phyloP scores from a whole-genome alignment of 2,329 filamentous ascomycete species.

The Lachnellula suecica region DNA sequence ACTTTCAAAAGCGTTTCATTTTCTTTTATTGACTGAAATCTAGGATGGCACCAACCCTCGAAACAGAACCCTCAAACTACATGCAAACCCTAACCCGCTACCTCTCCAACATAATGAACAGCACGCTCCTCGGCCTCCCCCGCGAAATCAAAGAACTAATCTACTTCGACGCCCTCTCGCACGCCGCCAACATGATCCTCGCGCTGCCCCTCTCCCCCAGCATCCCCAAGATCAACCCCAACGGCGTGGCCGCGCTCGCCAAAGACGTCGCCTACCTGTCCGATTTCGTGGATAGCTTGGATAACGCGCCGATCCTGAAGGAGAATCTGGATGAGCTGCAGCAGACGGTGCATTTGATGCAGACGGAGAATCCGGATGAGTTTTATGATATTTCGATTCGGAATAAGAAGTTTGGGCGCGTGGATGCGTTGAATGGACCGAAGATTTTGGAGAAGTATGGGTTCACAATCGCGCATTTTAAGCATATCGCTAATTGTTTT shows the following conservation, averaged over 20 bases:
- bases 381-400: conserved; percentile 90
- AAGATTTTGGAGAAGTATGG: conserved; percentile 85
- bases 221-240: conserved; percentile 83
- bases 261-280: conserved; percentile 83
- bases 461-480: conserved; percentile 4
- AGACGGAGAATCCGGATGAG: conserved; percentile 87
- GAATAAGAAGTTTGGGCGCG: conserved; percentile 91
- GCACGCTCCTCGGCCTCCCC: conserved; percentile 87
- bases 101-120: conserved; percentile 94
- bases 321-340: conserved; percentile 91
- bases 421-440: conserved; percentile 88
- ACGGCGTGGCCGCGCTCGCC: conserved; percentile 77
- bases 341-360: conserved; percentile 88
- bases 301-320: conserved; percentile 79
- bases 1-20: too few species aligned
- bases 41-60: conserved; percentile 57
- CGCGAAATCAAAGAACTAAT: conserved; percentile 96
- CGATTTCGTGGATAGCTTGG: conserved; percentile 82
- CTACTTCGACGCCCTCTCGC: conserved; percentile 92
- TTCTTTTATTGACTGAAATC: too few species aligned
- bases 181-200: conserved; percentile 83
- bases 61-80: conserved; percentile 81
- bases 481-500: conserved; percentile 10
- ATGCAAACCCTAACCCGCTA: conserved; percentile 95
- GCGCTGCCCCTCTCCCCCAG: conserved; percentile 58